Evolutionary conservation across 1,139 yeast species (phyloP).

Genomic region (Lodderomyces parapsilosis): DNA sequence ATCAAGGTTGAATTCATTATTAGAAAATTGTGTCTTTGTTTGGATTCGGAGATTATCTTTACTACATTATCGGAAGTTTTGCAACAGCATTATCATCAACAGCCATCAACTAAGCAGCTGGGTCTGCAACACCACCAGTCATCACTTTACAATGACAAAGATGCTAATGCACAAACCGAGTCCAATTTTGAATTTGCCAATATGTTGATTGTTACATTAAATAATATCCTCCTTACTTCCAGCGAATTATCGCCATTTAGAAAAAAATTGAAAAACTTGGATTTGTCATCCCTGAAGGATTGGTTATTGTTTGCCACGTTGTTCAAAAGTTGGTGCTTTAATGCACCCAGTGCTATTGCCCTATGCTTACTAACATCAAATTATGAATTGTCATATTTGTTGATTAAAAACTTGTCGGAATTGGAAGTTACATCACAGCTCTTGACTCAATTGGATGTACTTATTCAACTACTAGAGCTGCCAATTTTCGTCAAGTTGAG

Average conservation of each 20-base stretch:
- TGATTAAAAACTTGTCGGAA: constrained; percentile 72
- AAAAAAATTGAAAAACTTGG: constrained; percentile 55
- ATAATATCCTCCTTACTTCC: constrained; percentile 84
- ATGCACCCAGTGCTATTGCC: constrained; percentile 85
- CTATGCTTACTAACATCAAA: constrained; percentile 85
- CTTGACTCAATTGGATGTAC: constrained; percentile 73
- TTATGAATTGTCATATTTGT: constrained; percentile 82
- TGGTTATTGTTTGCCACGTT: constrained; percentile 71
- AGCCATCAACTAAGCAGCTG: not conserved
- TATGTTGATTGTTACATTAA: constrained; percentile 81
- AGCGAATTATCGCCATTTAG: constrained; percentile 76
- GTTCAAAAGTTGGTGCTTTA: constrained; percentile 91
- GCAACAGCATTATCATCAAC: constrained; percentile 5
- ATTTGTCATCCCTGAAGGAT: constrained; percentile 54
- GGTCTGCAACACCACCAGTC: not conserved
- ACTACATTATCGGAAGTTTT: constrained; percentile 78
- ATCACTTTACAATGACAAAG: not conserved
- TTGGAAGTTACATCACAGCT: constrained; percentile 71
- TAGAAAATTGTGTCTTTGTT: constrained; percentile 76
- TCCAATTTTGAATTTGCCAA: constrained; percentile 68
- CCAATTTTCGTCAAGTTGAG: constrained; percentile 90
- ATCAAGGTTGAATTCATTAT: constrained; percentile 81
- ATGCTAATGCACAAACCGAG: constrained; percentile 4
- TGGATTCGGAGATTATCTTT: constrained; percentile 82
- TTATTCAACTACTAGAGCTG: constrained; percentile 73